phyloP scores from a whole-genome alignment of 805 yeast genomes.

The Yarrowia sp. region DNA sequence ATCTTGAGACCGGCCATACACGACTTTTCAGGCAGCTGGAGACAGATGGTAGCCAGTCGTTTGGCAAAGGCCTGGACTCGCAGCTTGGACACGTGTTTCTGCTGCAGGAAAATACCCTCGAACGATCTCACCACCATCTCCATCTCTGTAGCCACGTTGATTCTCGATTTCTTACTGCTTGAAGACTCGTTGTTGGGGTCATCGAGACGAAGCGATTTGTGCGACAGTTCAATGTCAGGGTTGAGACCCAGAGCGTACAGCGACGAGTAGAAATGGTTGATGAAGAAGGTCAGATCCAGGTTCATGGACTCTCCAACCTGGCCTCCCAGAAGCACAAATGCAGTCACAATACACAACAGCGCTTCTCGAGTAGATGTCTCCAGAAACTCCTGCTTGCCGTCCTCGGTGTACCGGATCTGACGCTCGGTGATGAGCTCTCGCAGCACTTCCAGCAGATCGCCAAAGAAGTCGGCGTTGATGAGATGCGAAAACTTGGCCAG shows the following conservation, averaged over 20 bases:
- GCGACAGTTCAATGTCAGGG: constrained; percentile 84
- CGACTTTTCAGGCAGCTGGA: constrained; percentile 89
- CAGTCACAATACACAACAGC: constrained; percentile 83
- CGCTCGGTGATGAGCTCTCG: constrained; percentile 72
- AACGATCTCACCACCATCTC: constrained; percentile 80
- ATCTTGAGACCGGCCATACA: constrained; percentile 78
- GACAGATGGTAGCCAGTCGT: constrained; percentile 67
- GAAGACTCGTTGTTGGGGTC: constrained; percentile 64
- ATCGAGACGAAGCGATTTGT: constrained; percentile 76
- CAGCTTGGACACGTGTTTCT: constrained; percentile 42
- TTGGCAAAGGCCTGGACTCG: constrained; percentile 80
- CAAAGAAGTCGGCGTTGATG: constrained; percentile 90
- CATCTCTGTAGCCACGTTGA: constrained; percentile 86
- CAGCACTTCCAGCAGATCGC: constrained; percentile 89
- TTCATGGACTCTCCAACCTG: constrained; percentile 75
- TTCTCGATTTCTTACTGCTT: constrained; percentile 56
- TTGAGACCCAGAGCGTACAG: constrained; percentile 75
- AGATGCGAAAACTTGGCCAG: constrained; percentile 87
- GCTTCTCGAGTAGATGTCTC: constrained; percentile 62
- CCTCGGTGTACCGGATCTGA: constrained; percentile 55
- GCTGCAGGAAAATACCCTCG: constrained; percentile 68
- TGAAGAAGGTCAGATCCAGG: constrained; percentile 81
- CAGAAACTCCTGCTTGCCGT: constrained; percentile 57
- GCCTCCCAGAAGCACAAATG: constrained; percentile 82
- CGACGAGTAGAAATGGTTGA: constrained; percentile 73